These are phyloP conservation scores for Teunomyces panamensis DNA, from an alignment of 805 yeast genomes.

Conservation along the genomic window DNA sequence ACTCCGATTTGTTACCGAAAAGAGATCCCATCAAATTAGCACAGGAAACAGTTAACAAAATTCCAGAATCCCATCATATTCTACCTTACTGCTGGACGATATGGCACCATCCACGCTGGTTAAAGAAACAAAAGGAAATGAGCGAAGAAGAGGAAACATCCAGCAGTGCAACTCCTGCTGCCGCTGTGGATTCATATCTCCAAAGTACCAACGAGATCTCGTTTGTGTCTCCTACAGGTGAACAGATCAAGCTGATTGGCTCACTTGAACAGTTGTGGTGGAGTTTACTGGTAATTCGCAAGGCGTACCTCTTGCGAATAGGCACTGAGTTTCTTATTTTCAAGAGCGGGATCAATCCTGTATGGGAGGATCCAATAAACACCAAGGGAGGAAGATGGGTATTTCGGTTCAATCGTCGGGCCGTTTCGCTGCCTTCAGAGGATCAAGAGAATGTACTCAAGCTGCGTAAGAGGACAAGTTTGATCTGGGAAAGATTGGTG, in stretches of 20 bases:
- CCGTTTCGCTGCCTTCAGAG: constrained; percentile 5
- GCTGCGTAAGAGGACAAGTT: constrained; percentile 33
- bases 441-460: constrained; percentile 17
- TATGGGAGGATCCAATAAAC: constrained; percentile 67
- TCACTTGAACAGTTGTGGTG: constrained; percentile 55
- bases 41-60: constrained; percentile 24
- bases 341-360: constrained; percentile 58
- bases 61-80: constrained; percentile 33
- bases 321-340: constrained; percentile 58
- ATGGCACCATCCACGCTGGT: constrained; percentile 45
- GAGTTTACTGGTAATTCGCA: constrained; percentile 37
- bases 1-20: constrained; percentile 26
- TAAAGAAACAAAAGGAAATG: constrained; percentile 15
- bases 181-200: constrained; percentile 43
- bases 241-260: constrained; percentile 32
- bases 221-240: constrained; percentile 12
- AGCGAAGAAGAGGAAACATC: constrained; percentile 10
- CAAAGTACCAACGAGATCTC: constrained; percentile 44
- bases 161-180: constrained; percentile 14
- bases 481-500: constrained; percentile 57
- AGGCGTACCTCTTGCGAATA: constrained; percentile 34
- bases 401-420: constrained; percentile 45
- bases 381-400: constrained; percentile 63
- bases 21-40: constrained; percentile 36
- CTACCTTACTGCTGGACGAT: constrained; percentile 49